phyloP scores from a whole-genome alignment of 768 basidiomycete species.

The Tephrocybe sp. region DNA sequence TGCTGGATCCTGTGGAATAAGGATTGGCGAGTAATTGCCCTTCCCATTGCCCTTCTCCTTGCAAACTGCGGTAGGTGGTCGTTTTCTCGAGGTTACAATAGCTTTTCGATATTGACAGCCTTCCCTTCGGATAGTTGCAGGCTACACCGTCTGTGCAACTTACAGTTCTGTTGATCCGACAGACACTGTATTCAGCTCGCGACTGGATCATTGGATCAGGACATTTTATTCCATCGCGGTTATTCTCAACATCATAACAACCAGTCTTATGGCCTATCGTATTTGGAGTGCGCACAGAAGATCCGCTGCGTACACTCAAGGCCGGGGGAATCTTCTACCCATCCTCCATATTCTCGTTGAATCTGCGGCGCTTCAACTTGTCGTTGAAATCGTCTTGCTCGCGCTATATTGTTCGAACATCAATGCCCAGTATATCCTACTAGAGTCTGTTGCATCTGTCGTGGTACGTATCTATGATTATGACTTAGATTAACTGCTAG shows the following conservation, averaged over 20 bases:
- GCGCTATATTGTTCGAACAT: constrained; percentile 10
- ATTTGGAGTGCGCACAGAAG: constrained; percentile 6
- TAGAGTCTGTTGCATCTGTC: constrained; percentile 11
- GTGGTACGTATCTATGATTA: background rate
- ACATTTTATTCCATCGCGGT: constrained; percentile 10
- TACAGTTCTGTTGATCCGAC: constrained; percentile 9
- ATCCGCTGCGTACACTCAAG: background rate
- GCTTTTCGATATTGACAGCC: background rate
- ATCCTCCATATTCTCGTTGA: constrained; percentile 8
- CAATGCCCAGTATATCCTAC: constrained; percentile 9
- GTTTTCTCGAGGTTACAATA: background rate
- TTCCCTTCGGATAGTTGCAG: constrained; percentile 1
- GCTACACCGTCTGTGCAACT: constrained; percentile 9
- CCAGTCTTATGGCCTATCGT: constrained; percentile 8
- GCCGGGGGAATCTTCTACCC: background rate
- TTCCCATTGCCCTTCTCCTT: constrained; percentile 5
- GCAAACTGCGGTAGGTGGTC: constrained; percentile 3
- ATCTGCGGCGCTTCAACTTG: constrained; percentile 11
- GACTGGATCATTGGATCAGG: constrained; percentile 7
- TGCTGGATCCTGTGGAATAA: constrained; percentile 10
- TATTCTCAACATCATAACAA: constrained; percentile 9
- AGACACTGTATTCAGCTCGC: constrained; percentile 8
- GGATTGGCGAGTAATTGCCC: constrained; percentile 2
- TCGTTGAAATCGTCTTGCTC: constrained; percentile 8
- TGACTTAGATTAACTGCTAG: background rate